Evolutionary conservation across 1,284 basidiomycete species (phyloP).

Genomic region (Puccinia brachypodii): DNA sequence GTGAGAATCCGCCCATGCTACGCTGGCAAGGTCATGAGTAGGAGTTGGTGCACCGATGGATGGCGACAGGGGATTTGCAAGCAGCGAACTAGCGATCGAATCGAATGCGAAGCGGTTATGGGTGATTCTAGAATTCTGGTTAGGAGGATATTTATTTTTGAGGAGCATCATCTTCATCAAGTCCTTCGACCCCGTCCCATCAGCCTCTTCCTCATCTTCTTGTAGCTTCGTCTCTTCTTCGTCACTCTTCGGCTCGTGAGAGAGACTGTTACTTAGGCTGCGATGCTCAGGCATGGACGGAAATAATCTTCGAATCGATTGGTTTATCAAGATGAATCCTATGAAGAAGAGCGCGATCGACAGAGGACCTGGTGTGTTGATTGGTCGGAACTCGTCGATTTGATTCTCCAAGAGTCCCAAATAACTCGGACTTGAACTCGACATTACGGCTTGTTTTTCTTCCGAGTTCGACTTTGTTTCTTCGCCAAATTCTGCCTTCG

Average conservation of each 20-base stretch:
- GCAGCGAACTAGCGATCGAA: neutral
- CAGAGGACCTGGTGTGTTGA: neutral
- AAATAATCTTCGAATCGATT: neutral
- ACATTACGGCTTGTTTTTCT: neutral
- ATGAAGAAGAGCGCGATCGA: slow-evolving; percentile 3
- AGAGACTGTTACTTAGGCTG: neutral
- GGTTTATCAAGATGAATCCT: slow-evolving; percentile 11
- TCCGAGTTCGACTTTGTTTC: neutral
- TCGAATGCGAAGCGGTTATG: neutral
- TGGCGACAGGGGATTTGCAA: neutral
- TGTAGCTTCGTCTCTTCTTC: neutral
- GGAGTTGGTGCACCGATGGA: neutral
- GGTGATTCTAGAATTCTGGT: neutral
- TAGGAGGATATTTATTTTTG: neutral
- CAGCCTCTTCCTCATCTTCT: neutral
- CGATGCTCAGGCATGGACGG: neutral
- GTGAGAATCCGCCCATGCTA: neutral
- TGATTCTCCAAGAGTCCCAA: neutral
- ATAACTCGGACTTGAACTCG: neutral
- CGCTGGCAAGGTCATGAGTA: neutral
- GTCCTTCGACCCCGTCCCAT: neutral
- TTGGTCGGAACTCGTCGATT: neutral
- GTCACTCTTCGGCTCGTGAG: neutral
- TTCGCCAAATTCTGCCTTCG: neutral
- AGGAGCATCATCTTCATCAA: slow-evolving; percentile 2